Conservation (phyloP, 2,329 filamentous ascomycete genomes). For the Pseudopyricularia cyperi region DNA sequence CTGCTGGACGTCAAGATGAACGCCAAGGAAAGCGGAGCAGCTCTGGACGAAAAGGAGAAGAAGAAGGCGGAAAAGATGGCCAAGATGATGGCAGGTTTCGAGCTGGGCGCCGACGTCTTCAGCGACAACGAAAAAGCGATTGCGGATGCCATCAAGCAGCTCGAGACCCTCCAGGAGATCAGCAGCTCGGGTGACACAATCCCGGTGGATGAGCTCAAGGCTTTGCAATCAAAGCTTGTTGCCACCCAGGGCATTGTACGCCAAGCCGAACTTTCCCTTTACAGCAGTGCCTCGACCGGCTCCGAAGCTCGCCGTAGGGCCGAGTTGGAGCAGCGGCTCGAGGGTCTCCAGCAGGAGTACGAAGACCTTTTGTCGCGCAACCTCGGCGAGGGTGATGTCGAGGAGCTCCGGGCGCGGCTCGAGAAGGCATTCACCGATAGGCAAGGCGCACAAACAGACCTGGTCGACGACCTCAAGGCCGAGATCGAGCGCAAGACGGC, state of each 20-base stretch:
- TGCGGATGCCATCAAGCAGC: slow-evolving; percentile 67
- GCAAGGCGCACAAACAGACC: slow-evolving; percentile 58
- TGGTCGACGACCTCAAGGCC: slow-evolving; percentile 63
- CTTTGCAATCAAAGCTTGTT: slow-evolving; percentile 64
- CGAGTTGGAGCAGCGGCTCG: slow-evolving; percentile 66
- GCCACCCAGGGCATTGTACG: slow-evolving; percentile 88
- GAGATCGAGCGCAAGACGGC: slow-evolving; percentile 66
- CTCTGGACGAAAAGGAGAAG: slow-evolving; percentile 93
- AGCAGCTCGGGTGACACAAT: slow-evolving; percentile 67
- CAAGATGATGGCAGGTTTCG: slow-evolving; percentile 99
- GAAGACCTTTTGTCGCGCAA: slow-evolving; percentile 71
- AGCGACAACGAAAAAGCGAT: slow-evolving; percentile 85
- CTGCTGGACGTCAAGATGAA: slow-evolving; percentile 93
- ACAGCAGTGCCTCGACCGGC: slow-evolving; percentile 52
- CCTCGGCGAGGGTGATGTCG: slow-evolving; percentile 63
- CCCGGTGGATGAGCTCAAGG: slow-evolving; percentile 66
- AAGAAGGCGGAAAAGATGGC: slow-evolving; percentile 99
- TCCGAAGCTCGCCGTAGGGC: slow-evolving; percentile 54
- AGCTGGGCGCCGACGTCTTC: slow-evolving; percentile 83
- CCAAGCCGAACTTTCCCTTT: slow-evolving; percentile 80
- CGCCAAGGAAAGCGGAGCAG: slow-evolving; percentile 81
- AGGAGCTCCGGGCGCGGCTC: slow-evolving; percentile 71
- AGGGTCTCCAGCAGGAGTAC: slow-evolving; percentile 67
- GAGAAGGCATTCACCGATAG: slow-evolving; percentile 66
- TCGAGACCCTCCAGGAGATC: slow-evolving; percentile 67